Evolutionary conservation across 2,329 filamentous ascomycete species (phyloP).

Genomic region (Eurotiales sp.): DNA sequence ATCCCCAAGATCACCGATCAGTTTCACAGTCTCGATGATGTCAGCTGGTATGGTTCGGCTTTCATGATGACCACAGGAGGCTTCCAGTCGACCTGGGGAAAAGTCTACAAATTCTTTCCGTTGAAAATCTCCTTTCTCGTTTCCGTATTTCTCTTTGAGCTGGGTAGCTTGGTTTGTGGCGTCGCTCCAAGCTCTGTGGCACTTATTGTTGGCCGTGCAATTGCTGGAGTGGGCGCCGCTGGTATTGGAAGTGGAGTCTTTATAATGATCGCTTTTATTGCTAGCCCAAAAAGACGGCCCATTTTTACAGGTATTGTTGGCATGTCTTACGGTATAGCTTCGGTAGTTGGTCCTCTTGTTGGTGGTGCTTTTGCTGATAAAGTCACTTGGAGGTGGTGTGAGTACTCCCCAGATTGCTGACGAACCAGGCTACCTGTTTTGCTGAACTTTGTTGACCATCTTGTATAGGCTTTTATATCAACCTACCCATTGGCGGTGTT

Average conservation of each 20-base stretch:
- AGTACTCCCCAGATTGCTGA: background rate
- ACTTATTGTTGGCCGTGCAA: slow-evolving; percentile 34
- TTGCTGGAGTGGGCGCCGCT: slow-evolving; percentile 33
- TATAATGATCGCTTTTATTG: slow-evolving; percentile 21
- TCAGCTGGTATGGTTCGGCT: slow-evolving; percentile 1
- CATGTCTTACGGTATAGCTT: background rate
- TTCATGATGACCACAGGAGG: background rate
- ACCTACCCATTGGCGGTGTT: slow-evolving; percentile 29
- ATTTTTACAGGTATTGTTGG: slow-evolving; percentile 10
- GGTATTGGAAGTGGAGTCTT: slow-evolving; percentile 29
- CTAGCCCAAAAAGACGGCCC: slow-evolving; percentile 24
- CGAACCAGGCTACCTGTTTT: background rate
- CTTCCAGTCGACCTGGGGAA: slow-evolving; percentile 45
- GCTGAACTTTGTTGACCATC: too few relatives aligned
- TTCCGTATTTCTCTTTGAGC: slow-evolving; percentile 17
- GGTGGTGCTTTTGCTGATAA: background rate
- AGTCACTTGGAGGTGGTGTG: background rate
- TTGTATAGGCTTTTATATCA: slow-evolving; percentile 34
- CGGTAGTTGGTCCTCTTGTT: background rate
- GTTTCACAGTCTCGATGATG: background rate
- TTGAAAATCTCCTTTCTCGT: background rate
- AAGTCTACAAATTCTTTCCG: slow-evolving; percentile 43
- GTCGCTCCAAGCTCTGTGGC: slow-evolving; percentile 30
- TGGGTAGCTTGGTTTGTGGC: slow-evolving; percentile 36
- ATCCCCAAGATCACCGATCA: slow-evolving; percentile 1